A percentile compares a stretch with the other conserved stretches of the same genome.
Evolutionary conservation across 129 eudicot species (phyloP).

Genomic region (Pseudognaphalium luteoalbum): DNA sequence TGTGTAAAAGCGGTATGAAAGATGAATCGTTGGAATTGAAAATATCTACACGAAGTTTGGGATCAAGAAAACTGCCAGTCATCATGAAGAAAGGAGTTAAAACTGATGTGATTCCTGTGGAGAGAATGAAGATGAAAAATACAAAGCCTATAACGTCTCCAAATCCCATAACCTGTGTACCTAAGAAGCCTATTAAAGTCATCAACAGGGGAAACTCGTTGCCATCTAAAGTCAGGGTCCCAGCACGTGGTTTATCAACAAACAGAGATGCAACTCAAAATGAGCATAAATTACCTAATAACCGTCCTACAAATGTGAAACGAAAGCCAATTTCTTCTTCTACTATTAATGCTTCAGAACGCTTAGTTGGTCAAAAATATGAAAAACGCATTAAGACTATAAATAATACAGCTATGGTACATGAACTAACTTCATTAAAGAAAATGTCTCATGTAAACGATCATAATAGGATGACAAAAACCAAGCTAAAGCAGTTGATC

Average conservation of each 20-base stretch:
- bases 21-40: constrained; percentile 35
- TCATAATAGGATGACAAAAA: constrained; percentile 32
- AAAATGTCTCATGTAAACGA: constrained; percentile 37
- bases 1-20: constrained; percentile 57
- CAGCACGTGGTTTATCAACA: constrained; percentile 1
- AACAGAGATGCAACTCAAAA: constrained; percentile 21
- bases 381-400: constrained; percentile 22
- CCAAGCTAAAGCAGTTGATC: constrained; percentile 28
- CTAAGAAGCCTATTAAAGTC: constrained; percentile 39
- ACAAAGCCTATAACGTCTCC: constrained; percentile 30
- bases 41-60: constrained; percentile 27
- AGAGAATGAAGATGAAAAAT: constrained; percentile 26
- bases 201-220: constrained; percentile 38
- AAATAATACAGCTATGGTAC: constrained; percentile 11
- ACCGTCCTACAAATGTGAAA: constrained; percentile 19
- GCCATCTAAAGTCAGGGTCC: constrained; percentile 27
- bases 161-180: constrained; percentile 15
- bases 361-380: constrained; percentile 24
- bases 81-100: constrained; percentile 28
- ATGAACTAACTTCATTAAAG: constrained; percentile 27
- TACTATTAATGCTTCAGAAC: constrained; percentile 26
- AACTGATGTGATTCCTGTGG: constrained; percentile 24
- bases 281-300: constrained; percentile 30
- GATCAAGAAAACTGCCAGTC: constrained; percentile 33
- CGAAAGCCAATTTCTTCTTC: constrained; percentile 26